Evolutionary conservation across 2,329 filamentous ascomycete genomes (phyloP), one percentile per base, ranked within the genome.

Genomic region (Cladosporium sp.): DNA sequence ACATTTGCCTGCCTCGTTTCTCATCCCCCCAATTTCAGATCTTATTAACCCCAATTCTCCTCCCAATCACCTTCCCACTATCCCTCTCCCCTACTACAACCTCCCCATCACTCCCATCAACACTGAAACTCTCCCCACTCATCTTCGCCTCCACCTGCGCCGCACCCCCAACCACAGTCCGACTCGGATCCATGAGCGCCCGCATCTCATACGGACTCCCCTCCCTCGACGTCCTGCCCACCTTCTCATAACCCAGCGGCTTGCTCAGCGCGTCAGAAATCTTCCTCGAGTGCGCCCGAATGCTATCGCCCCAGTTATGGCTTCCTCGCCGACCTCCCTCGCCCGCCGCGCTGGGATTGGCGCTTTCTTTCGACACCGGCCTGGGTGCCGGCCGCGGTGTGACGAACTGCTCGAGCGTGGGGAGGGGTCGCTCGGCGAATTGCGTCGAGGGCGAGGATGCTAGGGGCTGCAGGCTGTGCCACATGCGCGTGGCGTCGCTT

Each of bases 401-500:
- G 8, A 58, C 59, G 55, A 62, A 65, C 22, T 61, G 53, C 42
- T 63, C 62, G 50, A 56, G 60, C 12, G 52, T 40, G 4, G 54
- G 55, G 11, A 54, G 45, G 56, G 57, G 59, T 18, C 59, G 53
- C 49, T 57, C 50, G 49, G 62, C 57, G 53, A 64, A 64, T 9
- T 58, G 58, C 35, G 55, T 53, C 4, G 53, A 57, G 8, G 64
- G 64, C 2, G 59, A 62, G 19, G 62, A 65, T 33, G 52, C 55
- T 6, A 64, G 58, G 8, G 63, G 62, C 48, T 59, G 59, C 25
- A 65, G 57, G 51, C 56, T 51, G 7, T 53, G 50, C 51, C 52
- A 65, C 58, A 63, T 62, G 32, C 55, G 56, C 25, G 53, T 38
- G 33, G 62, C 64, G 51, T 65, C 63, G 39, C 53, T 32, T 27